These are phyloP conservation scores for Scheffersomyces parashehatae DNA, from an alignment of 1,139 yeast genomes.

Conservation along the genomic window DNA sequence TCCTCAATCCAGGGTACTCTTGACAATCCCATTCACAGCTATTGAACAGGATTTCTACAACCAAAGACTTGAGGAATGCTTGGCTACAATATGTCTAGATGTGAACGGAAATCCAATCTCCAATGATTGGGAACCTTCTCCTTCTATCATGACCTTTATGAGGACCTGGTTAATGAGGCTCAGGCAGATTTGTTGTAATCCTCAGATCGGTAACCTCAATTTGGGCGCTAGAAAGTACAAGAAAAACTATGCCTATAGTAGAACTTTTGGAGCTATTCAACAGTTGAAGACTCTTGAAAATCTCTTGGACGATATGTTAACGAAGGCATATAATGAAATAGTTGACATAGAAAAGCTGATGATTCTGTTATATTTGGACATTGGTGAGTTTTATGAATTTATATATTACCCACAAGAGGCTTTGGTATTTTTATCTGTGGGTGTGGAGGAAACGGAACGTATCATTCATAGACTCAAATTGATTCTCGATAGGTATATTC, in stretches of 20 bases:
- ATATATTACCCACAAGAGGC: constrained; percentile 53
- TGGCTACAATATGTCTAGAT: constrained; percentile 62
- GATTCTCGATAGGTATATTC: constrained; percentile 17
- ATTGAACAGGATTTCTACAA: constrained; percentile 83
- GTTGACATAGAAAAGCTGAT: constrained; percentile 50
- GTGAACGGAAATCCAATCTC: constrained; percentile 55
- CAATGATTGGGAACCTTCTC: constrained; percentile 53
- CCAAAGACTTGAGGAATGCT: constrained; percentile 59
- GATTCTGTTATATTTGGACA: constrained; percentile 43
- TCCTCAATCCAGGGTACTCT: constrained; percentile 65
- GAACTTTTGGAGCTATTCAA: constrained; percentile 23
- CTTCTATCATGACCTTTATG: constrained; percentile 45
- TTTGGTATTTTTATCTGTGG: constrained; percentile 38
- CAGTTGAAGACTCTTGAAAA: constrained; percentile 63
- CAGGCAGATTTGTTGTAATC: constrained; percentile 83
- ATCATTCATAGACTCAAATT: constrained; percentile 22
- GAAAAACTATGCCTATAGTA: constrained; percentile 10
- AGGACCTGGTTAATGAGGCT: constrained; percentile 66
- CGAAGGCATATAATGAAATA: constrained; percentile 50
- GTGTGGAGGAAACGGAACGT: constrained; percentile 38
- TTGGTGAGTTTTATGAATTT: constrained; percentile 68
- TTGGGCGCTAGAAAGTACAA: constrained; percentile 31
- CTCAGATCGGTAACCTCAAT: constrained; percentile 57
- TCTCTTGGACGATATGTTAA: constrained; percentile 64
- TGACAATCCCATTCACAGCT: constrained; percentile 74